Evolutionary conservation across 2,329 filamentous ascomycete species (phyloP), one percentile per base, ranked within the genome.

Genomic region (Trichoderma koningii): DNA sequence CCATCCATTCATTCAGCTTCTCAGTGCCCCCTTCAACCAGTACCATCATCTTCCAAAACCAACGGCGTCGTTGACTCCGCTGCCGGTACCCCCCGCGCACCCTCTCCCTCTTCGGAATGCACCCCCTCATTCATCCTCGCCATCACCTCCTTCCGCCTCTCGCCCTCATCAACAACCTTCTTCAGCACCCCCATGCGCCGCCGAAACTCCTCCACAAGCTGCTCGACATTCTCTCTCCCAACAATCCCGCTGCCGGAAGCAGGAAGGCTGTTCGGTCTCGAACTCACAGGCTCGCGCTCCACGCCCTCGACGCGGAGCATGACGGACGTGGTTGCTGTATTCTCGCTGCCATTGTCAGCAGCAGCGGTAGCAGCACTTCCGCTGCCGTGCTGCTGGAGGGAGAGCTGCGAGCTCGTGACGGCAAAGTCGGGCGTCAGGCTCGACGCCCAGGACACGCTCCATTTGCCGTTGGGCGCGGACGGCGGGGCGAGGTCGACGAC

Each of bases 381-480:
- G 23, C 72, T 74, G 42, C 76, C 77, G 60, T 77, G 78, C 70
- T 82, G 80, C 55, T 77, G 80, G 21, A 77, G 76, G 15, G 73
- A 69, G 50, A 87, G 72, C 60, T 75, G 76, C 15, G 82, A 77
- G 51, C 76, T 77, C 1, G 81, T 81, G 51, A 86, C 80, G 53
- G 87, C 85, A 88, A 94, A 98, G 56, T 89, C 85, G 0, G 88
- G 79, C 9, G 87, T 90, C 14, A 97, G 79, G 67, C 89, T 93
- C 48, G 89, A 87, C 1, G 91, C 89, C 64, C 86, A 87, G 0
- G 85, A 80, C 0, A 98, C 85, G 28, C 77, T 76, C 75, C 83
- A 85, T 5, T 79, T 76, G 26, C 66, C 66, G 26, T 47, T 44
- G 21, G 66, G 50, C 6, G 34, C 52, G 2, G 66, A 26, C 6